These are phyloP conservation scores for Aspergillus biplanus DNA, from an alignment of 495 filamentous ascomycete genomes.

Conservation along the genomic window DNA sequence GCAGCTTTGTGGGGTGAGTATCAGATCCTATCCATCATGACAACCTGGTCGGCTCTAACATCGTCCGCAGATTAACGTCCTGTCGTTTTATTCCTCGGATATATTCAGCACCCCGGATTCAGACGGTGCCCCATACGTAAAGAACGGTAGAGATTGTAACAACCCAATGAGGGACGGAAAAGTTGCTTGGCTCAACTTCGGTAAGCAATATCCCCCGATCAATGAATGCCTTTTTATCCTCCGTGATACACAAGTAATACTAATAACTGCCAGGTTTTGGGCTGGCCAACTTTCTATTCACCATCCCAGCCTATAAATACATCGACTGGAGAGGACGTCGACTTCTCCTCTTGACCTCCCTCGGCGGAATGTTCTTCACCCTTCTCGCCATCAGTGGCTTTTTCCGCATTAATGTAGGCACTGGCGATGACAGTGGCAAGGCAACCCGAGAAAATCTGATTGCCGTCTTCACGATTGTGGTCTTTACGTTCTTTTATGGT, in stretches of 20 bases:
- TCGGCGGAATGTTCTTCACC: conserved; percentile 28
- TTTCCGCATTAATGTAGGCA: conserved; percentile 19
- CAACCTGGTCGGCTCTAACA: background rate
- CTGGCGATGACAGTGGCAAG: conserved; percentile 5
- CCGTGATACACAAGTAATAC: no score
- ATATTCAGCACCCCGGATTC: conserved; percentile 44
- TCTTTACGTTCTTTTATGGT: conserved; percentile 28
- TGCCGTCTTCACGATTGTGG: conserved; percentile 19
- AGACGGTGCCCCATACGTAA: conserved; percentile 2
- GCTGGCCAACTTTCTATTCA: conserved; percentile 35
- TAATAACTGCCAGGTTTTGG: conserved; percentile 35
- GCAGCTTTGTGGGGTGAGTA: conserved; percentile 66
- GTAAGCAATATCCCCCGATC: conserved; percentile 34
- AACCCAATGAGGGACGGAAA: background rate
- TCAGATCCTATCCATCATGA: background rate
- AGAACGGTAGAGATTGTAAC: conserved; percentile 51
- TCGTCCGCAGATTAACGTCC: conserved; percentile 59
- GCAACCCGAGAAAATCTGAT: conserved; percentile 4
- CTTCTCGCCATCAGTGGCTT: conserved; percentile 23
- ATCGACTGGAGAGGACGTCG: conserved; percentile 35
- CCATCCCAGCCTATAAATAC: conserved; percentile 27
- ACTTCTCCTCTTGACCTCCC: conserved; percentile 31
- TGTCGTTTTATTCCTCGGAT: conserved; percentile 72
- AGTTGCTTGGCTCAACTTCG: conserved; percentile 62
- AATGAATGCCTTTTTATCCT: no score